Percentiles rank a stretch among this genome's conserved stretches.
Evolutionary conservation across 2,329 filamentous ascomycete genomes (phyloP).

Genomic region (Trichoderma semiorbis): DNA sequence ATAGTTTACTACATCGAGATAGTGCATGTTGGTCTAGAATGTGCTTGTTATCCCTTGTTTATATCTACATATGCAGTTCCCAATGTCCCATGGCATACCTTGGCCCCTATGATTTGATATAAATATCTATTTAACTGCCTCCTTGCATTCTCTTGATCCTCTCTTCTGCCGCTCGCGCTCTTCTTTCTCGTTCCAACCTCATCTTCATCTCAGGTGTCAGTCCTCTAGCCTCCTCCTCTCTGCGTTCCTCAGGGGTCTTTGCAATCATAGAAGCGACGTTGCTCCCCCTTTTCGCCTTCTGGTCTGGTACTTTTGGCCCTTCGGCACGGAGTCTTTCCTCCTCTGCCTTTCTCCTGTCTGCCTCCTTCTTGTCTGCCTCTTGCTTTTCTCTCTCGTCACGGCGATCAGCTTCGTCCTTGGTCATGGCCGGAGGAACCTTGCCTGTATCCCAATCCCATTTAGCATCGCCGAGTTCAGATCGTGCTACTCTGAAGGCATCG

Average conservation of each 20-base stretch:
- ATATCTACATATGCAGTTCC: neutral
- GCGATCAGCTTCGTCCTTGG: conserved; percentile 66
- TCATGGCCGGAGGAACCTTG: conserved; percentile 68
- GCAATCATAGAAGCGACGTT: conserved; percentile 52
- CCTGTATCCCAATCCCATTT: conserved; percentile 77
- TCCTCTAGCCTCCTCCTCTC: conserved; percentile 79
- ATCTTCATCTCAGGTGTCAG: conserved; percentile 84
- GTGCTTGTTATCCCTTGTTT: neutral
- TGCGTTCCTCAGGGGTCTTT: conserved; percentile 75
- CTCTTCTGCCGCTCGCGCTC: conserved; percentile 89
- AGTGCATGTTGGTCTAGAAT: neutral
- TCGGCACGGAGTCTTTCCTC: conserved; percentile 68
- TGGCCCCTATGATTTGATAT: neutral
- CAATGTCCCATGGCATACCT: neutral
- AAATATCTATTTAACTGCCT: conserved; percentile 17
- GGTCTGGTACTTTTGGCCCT: conserved; percentile 53
- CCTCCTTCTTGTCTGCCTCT: conserved; percentile 65
- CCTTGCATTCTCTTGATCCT: conserved; percentile 63
- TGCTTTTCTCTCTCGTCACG: conserved; percentile 67
- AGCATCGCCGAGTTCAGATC: conserved; percentile 73
- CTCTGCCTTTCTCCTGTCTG: conserved; percentile 68
- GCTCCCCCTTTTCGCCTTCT: conserved; percentile 49
- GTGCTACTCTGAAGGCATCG: conserved; percentile 87
- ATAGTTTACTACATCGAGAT: neutral
- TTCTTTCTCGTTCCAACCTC: conserved; percentile 80